phyloP scores from a whole-genome alignment of 352 stramenopile species.

The Phytophthora pistaciae region DNA sequence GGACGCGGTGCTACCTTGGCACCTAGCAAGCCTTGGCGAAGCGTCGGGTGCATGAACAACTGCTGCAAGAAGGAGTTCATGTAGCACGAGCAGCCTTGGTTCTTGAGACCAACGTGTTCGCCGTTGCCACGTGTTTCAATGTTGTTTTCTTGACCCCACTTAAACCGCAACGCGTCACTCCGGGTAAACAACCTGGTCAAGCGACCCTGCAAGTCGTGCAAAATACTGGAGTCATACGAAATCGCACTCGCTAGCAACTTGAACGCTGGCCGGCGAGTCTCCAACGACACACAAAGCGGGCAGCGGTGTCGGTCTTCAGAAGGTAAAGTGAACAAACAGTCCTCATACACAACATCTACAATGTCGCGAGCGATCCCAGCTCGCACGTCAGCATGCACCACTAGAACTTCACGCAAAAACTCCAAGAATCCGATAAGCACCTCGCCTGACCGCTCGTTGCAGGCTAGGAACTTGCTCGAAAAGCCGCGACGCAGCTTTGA shows the following conservation, averaged over 20 bases:
- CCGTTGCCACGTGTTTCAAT: conserved; percentile 83
- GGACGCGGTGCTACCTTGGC: conserved; percentile 70
- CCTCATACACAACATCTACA: conserved; percentile 85
- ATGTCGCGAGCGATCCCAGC: conserved; percentile 67
- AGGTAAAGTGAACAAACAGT: conserved; percentile 87
- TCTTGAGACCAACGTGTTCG: conserved; percentile 96
- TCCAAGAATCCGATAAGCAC: conserved; percentile 82
- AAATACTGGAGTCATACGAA: conserved; percentile 66
- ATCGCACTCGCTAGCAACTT: conserved; percentile 85
- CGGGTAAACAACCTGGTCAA: conserved; percentile 71
- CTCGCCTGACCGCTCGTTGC: conserved; percentile 72
- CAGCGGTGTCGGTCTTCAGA: conserved; percentile 67
- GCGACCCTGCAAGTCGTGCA: conserved; percentile 66
- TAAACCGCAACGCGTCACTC: conserved; percentile 66
- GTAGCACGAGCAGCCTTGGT: conserved; percentile 99
- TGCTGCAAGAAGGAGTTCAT: conserved; percentile 99
- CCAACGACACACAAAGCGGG: conserved; percentile 78
- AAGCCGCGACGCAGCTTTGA: conserved; percentile 76
- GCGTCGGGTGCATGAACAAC: conserved; percentile 92
- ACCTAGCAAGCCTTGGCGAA: conserved; percentile 81
- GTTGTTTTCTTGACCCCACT: conserved; percentile 88
- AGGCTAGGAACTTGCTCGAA: conserved; percentile 82
- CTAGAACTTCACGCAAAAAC: conserved; percentile 77
- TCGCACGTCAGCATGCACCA: conserved; percentile 60
- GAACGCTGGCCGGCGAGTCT: conserved; percentile 84